Percentiles rank a stretch among this genome's conserved stretches.
phyloP scores from a whole-genome alignment of 2,329 filamentous ascomycete species.

The Chrysoporthe austroafricana region DNA sequence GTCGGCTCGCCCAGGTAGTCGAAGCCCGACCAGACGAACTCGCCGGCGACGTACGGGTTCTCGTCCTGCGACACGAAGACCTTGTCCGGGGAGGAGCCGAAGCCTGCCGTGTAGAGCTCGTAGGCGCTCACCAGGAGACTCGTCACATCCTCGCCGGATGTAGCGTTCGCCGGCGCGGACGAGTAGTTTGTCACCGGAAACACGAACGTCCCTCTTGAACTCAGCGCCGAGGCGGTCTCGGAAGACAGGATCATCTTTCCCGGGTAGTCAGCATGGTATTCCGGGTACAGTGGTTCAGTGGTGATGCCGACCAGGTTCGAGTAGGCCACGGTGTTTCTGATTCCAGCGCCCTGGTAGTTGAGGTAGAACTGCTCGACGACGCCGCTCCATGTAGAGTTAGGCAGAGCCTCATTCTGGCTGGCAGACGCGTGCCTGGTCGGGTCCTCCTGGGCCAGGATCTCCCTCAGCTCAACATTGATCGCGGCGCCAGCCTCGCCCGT shows the following conservation, averaged over 20 bases:
- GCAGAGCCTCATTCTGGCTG: conserved; percentile 50
- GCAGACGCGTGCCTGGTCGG: conserved; percentile 49
- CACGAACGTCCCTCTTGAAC: conserved; percentile 54
- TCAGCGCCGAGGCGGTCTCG: conserved; percentile 50
- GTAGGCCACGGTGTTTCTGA: conserved; percentile 35
- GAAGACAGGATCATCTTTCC: conserved; percentile 50
- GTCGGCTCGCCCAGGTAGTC: conserved; percentile 57
- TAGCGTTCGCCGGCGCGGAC: conserved; percentile 43
- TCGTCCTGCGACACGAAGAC: conserved; percentile 54
- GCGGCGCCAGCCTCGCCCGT: conserved; percentile 38
- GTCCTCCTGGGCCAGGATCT: conserved; percentile 52
- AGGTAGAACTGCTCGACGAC: conserved; percentile 53
- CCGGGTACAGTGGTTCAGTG: conserved; percentile 40
- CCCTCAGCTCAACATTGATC: conserved; percentile 41
- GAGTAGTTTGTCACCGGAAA: conserved; percentile 52
- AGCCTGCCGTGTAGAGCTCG: conserved; percentile 53
- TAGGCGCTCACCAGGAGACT: conserved; percentile 50
- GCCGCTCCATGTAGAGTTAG: conserved; percentile 43
- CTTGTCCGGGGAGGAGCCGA: conserved; percentile 55
- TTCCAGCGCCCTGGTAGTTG: conserved; percentile 61
- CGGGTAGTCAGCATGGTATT: conserved; percentile 50
- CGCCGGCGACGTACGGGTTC: conserved; percentile 55
- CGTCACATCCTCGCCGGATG: conserved; percentile 43
- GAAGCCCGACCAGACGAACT: conserved; percentile 57
- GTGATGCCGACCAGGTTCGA: conserved; percentile 33